Evolutionary conservation across 768 basidiomycete species (phyloP).

Genomic region (Piloderma croceum): DNA sequence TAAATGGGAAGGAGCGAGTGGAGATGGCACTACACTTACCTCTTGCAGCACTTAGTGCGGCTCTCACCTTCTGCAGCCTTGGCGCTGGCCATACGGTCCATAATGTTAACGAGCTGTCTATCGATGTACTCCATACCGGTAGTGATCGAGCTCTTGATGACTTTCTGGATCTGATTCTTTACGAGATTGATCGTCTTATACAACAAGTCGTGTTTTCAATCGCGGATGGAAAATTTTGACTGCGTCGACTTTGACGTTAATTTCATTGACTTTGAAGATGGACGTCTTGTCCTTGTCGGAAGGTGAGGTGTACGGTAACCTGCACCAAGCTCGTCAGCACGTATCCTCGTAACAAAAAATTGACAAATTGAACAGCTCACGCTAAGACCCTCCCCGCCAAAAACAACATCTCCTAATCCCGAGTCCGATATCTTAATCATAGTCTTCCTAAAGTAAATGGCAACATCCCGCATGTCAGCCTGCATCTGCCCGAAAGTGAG

Average conservation of each 20-base stretch:
- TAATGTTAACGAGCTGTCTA: conserved; percentile 81
- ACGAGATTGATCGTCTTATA: conserved; percentile 84
- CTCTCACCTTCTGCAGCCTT: too few relatives aligned
- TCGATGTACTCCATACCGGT: conserved; percentile 86
- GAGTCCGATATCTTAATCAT: conserved; percentile 79
- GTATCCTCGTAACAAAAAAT: too few relatives aligned
- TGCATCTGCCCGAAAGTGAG: conserved; percentile 82
- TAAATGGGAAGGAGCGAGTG: too few relatives aligned
- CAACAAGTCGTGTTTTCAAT: conserved; percentile 83
- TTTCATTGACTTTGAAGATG: conserved; percentile 67
- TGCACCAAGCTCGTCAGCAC: too few relatives aligned
- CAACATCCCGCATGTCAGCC: conserved; percentile 89
- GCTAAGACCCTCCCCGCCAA: conserved; percentile 79
- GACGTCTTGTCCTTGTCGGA: conserved; percentile 59
- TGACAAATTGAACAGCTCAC: conserved; percentile 32
- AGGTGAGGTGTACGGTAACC: conserved; percentile 56
- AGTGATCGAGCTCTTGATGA: conserved; percentile 58
- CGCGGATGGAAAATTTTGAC: conserved; percentile 87
- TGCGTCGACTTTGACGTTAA: conserved; percentile 77
- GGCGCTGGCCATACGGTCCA: conserved; percentile 71
- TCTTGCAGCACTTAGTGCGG: too few relatives aligned
- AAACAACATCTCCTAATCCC: conserved; percentile 78
- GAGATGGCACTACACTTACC: too few relatives aligned
- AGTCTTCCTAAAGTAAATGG: conserved; percentile 86
- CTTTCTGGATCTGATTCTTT: conserved; percentile 67